Conservation (phyloP, 2,329 filamentous ascomycete species). For the Cryphonectria parasitica region DNA sequence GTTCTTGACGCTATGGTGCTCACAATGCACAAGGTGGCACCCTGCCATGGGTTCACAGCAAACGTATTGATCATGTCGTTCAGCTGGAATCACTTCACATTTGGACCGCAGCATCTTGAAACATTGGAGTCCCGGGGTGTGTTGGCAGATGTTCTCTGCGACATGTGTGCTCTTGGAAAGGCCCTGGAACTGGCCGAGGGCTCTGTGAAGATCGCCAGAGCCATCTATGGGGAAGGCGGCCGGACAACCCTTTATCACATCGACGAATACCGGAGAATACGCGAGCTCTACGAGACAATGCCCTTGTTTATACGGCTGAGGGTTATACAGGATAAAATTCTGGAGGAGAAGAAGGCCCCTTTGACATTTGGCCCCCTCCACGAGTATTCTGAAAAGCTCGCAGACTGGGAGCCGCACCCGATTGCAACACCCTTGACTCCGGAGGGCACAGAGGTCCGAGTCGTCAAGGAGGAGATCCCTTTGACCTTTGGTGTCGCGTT, state of each 20-base stretch:
- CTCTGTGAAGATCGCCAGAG: not conserved
- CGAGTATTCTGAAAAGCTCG: no score
- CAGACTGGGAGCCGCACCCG: conserved; percentile 1
- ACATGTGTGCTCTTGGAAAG: not conserved
- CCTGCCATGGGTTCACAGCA: not conserved
- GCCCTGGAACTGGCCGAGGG: not conserved
- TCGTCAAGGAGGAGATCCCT: not conserved
- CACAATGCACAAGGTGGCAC: not conserved
- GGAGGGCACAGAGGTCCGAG: not conserved
- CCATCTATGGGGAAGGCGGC: not conserved
- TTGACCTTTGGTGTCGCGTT: not conserved
- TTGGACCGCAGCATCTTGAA: not conserved
- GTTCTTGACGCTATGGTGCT: not conserved
- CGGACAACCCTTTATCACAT: not conserved
- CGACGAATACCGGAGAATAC: not conserved
- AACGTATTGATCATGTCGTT: not conserved
- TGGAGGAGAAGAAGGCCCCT: not conserved
- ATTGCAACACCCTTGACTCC: not conserved
- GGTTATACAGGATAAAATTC: not conserved
- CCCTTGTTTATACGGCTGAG: not conserved
- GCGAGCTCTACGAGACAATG: not conserved
- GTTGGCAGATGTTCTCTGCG: not conserved
- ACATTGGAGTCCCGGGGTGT: not conserved
- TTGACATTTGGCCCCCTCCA: no score
- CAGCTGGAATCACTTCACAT: not conserved